Evolutionary conservation across 768 basidiomycete genomes (phyloP).

Genomic region (Kwoniella sp.): DNA sequence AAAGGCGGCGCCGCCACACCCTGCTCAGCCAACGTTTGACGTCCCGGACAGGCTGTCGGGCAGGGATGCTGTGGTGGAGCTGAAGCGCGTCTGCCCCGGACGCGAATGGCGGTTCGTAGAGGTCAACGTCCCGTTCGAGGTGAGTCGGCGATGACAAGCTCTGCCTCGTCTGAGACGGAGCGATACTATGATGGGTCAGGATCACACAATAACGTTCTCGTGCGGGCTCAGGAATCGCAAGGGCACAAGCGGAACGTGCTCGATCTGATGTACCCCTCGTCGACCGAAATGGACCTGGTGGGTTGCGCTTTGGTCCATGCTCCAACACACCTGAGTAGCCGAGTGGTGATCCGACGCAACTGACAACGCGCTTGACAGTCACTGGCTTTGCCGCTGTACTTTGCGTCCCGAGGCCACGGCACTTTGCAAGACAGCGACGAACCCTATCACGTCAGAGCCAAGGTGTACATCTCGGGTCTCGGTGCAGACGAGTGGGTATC

Average conservation of each 20-base stretch:
- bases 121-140: constrained; percentile 75
- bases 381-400: constrained; percentile 84
- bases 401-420: constrained; percentile 79
- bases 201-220: too few relatives aligned
- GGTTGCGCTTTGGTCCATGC: constrained; percentile 31
- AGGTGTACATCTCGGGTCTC: constrained; percentile 80
- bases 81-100: constrained; percentile 68
- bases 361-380: constrained; percentile 57
- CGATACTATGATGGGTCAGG: constrained; percentile 62
- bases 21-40: constrained; percentile 54
- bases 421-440: constrained; percentile 53
- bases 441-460: constrained; percentile 68
- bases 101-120: constrained; percentile 90
- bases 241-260: constrained; percentile 62
- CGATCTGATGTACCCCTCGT: constrained; percentile 52
- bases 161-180: neutral
- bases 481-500: constrained; percentile 74
- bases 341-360: neutral
- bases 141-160: constrained; percentile 52
- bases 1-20: neutral
- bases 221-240: constrained; percentile 24
- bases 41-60: constrained; percentile 89
- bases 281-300: constrained; percentile 65
- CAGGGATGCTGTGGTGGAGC: constrained; percentile 68
- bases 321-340: too few relatives aligned